A percentile compares a stretch with the other conserved stretches of the same genome.
Conservation (phyloP, 2,329 filamentous ascomycete species). For the Rhynchosporium secalis region DNA sequence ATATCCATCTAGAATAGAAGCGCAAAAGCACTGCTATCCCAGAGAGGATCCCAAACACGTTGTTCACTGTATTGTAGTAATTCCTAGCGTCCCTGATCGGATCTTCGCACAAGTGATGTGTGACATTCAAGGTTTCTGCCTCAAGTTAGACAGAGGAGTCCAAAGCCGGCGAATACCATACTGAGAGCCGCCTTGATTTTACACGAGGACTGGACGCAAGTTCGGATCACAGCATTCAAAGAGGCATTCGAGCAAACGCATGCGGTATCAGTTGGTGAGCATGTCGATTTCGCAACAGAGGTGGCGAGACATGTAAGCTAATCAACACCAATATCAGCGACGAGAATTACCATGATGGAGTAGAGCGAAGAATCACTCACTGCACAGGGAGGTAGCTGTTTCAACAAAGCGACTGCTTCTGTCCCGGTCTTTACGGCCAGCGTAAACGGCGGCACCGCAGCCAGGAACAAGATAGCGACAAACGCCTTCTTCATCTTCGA, state of each 20-base stretch:
- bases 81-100: not conserved
- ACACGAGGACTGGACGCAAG: constrained; percentile 1
- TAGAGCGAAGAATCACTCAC: not conserved
- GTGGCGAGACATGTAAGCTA: constrained; percentile 4
- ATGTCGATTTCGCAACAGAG: constrained; percentile 9
- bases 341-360: not conserved
- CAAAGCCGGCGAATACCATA: not conserved
- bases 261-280: constrained; percentile 8
- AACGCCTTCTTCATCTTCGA: constrained; percentile 2
- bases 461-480: not conserved
- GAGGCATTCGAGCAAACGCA: constrained; percentile 3
- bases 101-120: not conserved
- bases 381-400: constrained; percentile 2
- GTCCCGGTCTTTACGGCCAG: constrained; percentile 7
- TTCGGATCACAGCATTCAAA: not conserved
- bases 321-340: not conserved
- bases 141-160: not conserved
- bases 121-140: not conserved
- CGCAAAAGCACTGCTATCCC: not conserved
- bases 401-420: constrained; percentile 6
- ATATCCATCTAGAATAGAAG: not conserved
- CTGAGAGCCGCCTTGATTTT: constrained; percentile 2
- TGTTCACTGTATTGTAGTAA: not conserved
- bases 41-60: not conserved
- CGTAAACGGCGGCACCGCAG: not conserved